Percentiles rank a stretch among this genome's conserved stretches.
Evolutionary conservation across 2,329 filamentous ascomycete genomes (phyloP).

Genomic region (Sodiomyces alkalinus): DNA sequence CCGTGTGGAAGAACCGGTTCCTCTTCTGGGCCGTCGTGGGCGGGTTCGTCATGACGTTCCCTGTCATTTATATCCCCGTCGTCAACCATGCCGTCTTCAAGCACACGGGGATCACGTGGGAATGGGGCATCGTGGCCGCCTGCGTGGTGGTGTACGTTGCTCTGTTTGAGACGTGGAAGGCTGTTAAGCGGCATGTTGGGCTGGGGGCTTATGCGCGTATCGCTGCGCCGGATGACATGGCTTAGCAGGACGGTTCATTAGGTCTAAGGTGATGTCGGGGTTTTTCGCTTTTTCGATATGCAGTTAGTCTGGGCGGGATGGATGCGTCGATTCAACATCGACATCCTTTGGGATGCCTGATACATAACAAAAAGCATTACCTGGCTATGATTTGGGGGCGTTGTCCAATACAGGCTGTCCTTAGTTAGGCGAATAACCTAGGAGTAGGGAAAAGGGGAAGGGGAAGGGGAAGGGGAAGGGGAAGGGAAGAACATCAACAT

Average conservation of each 20-base stretch:
- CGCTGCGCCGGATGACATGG: conserved; percentile 1
- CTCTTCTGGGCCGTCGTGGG: conserved; percentile 47
- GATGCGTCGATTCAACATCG: conserved; percentile 1
- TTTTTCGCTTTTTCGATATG: too few relatives aligned
- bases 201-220: conserved; percentile 13
- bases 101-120: conserved; percentile 52
- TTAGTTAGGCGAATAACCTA: too few relatives aligned
- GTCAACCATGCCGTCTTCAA: conserved; percentile 55
- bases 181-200: conserved; percentile 37
- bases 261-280: too few relatives aligned
- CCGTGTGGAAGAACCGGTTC: conserved; percentile 56
- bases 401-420: too few relatives aligned
- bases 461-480: too few relatives aligned
- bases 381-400: too few relatives aligned
- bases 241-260: too few relatives aligned
- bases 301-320: too few relatives aligned
- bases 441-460: too few relatives aligned
- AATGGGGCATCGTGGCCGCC: conserved; percentile 54
- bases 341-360: too few relatives aligned
- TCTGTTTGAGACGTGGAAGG: conserved; percentile 57
- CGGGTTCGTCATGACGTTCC: conserved; percentile 44
- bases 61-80: conserved; percentile 51
- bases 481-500: too few relatives aligned
- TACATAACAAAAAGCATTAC: too few relatives aligned
- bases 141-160: conserved; percentile 43